Evolutionary conservation across 345 rosid species (phyloP), one percentile per base, ranked within the genome.

Genomic region (Litchi chinensis): DNA sequence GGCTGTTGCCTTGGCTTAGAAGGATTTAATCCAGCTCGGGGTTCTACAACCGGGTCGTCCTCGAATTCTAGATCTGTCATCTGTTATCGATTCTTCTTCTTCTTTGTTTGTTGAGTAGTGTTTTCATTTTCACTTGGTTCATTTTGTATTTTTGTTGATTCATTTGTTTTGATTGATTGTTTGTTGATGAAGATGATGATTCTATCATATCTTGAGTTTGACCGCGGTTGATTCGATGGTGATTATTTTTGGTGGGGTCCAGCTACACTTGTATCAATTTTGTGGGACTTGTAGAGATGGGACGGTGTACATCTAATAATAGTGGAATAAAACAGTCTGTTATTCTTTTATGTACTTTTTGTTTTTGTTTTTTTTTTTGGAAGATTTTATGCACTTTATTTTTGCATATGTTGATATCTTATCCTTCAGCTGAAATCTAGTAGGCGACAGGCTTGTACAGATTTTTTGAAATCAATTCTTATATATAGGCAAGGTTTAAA

Each of bases 1-100:
- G 74, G 90, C 91, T 79, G 84, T 81, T 68, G 76, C 87, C 77
- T 87, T 90, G 88, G 93, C 91, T 75, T 92, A 88, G 82, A 78
- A 62, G 56, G 48, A 13, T 21, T 65, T 32, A 32, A 32, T 62
- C 22, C 21, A 2, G 15, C 19, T 8, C 66, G 6, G 19, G 18
- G 37, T 1, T 48, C 18, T 54, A 19, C n/a, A 18, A 16, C 59
- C n/a, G 59, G 59, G n/a, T 16, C 59, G 59, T 2, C 19, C 59
- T 54, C 59, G 59, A 54, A 60, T 60, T 60, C 65, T 54, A 60
- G 85, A 83, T 82, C 82, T 82, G 65, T 59, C 71, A 8, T 67
- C 37, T 9, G 13, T 59, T 39, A 66, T 65, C 13, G 15, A n/a
- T 79, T 68, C 39, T 15, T 41, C 66, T 18, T 77, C 37, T 32